A percentile compares a stretch with the other conserved stretches of the same genome.
Evolutionary conservation across 208 protist genomes (phyloP).

Genomic region (Balamuthia mandrillaris): DNA sequence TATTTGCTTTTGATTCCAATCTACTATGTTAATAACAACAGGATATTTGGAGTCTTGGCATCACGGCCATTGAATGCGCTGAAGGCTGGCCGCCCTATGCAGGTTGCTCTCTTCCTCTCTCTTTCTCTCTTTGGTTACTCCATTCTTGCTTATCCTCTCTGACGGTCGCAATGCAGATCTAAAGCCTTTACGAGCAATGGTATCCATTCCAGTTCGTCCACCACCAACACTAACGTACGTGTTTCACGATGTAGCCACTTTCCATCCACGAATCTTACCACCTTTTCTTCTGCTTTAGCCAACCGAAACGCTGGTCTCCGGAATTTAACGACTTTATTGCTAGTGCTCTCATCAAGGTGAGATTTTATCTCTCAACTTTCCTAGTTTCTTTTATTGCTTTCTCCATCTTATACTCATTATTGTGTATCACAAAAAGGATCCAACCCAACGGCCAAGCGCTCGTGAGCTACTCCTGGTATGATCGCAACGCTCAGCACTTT

Average conservation of each 20-base stretch:
- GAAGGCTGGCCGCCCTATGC: constrained; percentile 24
- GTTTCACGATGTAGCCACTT: no score
- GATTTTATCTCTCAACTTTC: no score
- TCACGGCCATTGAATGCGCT: constrained; percentile 30
- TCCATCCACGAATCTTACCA: no score
- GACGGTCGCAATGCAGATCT: constrained; percentile 37
- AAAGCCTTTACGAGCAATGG: constrained; percentile 29
- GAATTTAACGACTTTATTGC: constrained; percentile 32
- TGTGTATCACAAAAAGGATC: no score
- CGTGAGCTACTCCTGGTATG: no score
- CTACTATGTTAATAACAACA: no score
- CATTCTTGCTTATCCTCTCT: not conserved
- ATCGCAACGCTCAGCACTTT: no score
- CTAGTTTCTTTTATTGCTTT: no score
- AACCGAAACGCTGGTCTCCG: not conserved
- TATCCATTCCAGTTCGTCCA: not conserved
- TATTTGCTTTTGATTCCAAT: no score
- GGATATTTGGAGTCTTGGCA: constrained; percentile 33
- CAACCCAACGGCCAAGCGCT: no score
- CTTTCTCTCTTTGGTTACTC: not conserved
- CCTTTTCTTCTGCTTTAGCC: no score
- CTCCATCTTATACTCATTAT: no score
- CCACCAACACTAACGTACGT: constrained; percentile 26
- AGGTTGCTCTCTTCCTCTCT: not conserved
- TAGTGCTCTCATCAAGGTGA: not conserved